These are phyloP conservation scores for Thecaphora thlaspeos DNA, from an alignment of 1,284 basidiomycete genomes.

Conservation along the genomic window DNA sequence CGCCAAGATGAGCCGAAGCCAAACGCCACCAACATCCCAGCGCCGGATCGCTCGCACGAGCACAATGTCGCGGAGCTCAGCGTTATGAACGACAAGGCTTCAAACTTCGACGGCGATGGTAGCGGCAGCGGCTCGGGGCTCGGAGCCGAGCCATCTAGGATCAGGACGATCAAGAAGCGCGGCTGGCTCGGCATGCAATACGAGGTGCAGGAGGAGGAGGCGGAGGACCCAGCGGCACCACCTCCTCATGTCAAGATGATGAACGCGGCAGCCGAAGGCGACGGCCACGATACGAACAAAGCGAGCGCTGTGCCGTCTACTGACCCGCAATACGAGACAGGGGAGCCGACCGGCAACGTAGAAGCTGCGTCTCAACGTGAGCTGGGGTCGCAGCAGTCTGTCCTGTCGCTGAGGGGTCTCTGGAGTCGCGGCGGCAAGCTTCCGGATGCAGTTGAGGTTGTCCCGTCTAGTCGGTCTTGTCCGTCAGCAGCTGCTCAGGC, in stretches of 20 bases:
- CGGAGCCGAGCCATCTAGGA: conserved; percentile 14
- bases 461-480: background rate
- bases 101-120: too few species aligned
- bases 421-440: background rate
- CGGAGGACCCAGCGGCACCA: background rate
- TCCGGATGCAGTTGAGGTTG: background rate
- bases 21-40: too few species aligned
- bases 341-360: background rate
- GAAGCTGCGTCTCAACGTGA: background rate
- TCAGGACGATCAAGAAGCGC: conserved; percentile 27
- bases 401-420: background rate
- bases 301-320: background rate
- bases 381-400: background rate
- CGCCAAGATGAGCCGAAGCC: background rate
- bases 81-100: too few species aligned
- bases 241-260: conserved; percentile 7
- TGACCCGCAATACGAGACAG: background rate
- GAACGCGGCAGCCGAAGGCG: conserved; percentile 1
- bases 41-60: too few species aligned
- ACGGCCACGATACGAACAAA: background rate
- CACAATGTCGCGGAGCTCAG: too few species aligned
- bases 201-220: conserved; percentile 25
- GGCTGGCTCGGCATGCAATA: conserved; percentile 33
- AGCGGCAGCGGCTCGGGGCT: too few species aligned
- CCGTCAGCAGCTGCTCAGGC: background rate